phyloP scores from a whole-genome alignment of 805 yeast species.

The Myxozyma kluyveri region DNA sequence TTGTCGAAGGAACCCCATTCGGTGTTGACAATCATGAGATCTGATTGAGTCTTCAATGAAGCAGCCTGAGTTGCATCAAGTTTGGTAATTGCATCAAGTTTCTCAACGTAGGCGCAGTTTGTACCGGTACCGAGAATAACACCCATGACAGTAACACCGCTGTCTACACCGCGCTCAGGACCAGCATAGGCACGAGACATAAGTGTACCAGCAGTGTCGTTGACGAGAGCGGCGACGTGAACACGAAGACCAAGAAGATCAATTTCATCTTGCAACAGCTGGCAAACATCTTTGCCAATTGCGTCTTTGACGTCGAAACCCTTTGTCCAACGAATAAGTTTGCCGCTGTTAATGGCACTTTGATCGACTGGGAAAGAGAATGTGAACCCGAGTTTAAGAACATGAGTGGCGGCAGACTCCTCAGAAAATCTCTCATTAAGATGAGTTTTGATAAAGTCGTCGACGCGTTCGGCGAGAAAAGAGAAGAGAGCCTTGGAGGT shows the following conservation, averaged over 20 bases:
- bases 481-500: conserved; percentile 66
- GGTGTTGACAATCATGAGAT: conserved; percentile 44
- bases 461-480: conserved; percentile 70
- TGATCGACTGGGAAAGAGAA: conserved; percentile 92
- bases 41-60: neutral
- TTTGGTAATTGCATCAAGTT: conserved; percentile 69
- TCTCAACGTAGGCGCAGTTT: conserved; percentile 90
- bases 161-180: conserved; percentile 47
- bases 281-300: conserved; percentile 79
- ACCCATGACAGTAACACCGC: conserved; percentile 72
- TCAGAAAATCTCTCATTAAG: conserved; percentile 51
- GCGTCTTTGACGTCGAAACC: conserved; percentile 86
- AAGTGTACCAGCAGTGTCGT: conserved; percentile 94
- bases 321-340: conserved; percentile 91
- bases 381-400: conserved; percentile 82
- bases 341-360: conserved; percentile 73
- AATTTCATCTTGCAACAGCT: conserved; percentile 65
- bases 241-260: conserved; percentile 56
- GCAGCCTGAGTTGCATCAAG: conserved; percentile 49
- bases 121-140: conserved; percentile 97
- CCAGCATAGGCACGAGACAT: conserved; percentile 79
- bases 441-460: conserved; percentile 61
- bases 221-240: conserved; percentile 79
- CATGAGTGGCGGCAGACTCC: conserved; percentile 32
- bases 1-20: conserved; percentile 99